Base-by-base conservation (phyloP, 2,329 filamentous ascomycete genomes). In the Fusarium hostae region DNA sequence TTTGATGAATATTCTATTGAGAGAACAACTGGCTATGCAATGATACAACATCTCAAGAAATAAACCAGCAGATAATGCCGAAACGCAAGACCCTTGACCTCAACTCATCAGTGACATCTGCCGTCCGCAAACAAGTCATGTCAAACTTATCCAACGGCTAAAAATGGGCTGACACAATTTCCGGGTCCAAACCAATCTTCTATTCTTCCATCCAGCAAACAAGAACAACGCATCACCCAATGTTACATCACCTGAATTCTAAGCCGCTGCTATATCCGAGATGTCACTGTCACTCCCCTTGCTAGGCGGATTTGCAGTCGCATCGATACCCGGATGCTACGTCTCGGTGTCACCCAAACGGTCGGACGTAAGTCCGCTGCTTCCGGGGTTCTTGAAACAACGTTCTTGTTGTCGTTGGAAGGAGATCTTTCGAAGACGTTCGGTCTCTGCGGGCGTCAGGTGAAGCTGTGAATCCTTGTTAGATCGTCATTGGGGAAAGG, bases 341-440 rank as follows among this genome's bases (percentile, higher is more conserved):
- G 56, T 62, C 9, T 57, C 60, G 15, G 60, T 35, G 2, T 70
- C 60, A 9, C 67, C 67, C 5, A 70, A 39, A 6, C 66, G 55
- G 8, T 70, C 66, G 3, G 52, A 35, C 0, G 66, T 70, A 2
- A 70, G 37, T 1, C 66, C 66, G 24, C 40, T 37, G 2, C 66
- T 59, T 1, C 67, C 66, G 2, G 60, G 55, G 6, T 54, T 50
- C 22, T 58, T 66, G 3, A 61, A 70, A 8, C 66, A 45, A 15
- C 61, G 43, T 7, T 70, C 61, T 2, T 54, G 22, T 10, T 70
- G 67, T 6, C 66, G 67, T 18, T 66, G 50, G 5, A 37, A 58
- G 0, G 66, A 70, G 3, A 70, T 28, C 10, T 50, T 66, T 1
- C 66, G 61, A 9, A 70, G 66, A 30, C 67, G 54, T 0, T 70